phyloP scores from a whole-genome alignment of 1,139 yeast species.

The Suhomyces maxii region DNA sequence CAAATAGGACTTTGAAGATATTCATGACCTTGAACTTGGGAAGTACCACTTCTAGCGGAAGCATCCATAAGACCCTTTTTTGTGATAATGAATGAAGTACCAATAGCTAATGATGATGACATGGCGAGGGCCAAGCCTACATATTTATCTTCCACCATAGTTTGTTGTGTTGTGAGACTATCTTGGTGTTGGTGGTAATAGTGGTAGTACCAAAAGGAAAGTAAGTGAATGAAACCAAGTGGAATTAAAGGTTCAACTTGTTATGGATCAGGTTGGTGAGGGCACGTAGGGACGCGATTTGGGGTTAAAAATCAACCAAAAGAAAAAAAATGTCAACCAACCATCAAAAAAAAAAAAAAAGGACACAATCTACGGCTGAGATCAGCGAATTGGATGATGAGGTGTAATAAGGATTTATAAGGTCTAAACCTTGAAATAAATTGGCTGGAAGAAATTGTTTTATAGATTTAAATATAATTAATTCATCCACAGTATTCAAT shows the following conservation, averaged over 20 bases:
- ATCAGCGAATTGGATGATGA: too few species aligned
- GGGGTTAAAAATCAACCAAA: neutral
- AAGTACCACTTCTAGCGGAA: slow-evolving; percentile 60
- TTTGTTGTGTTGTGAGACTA: neutral
- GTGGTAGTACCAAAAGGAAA: too few species aligned
- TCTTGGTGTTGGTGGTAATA: neutral
- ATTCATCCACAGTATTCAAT: too few species aligned
- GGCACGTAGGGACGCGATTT: slow-evolving; percentile 5
- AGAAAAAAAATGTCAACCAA: too few species aligned
- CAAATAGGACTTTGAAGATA: slow-evolving; percentile 84
- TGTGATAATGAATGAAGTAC: slow-evolving; percentile 85
- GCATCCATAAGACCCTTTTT: slow-evolving; percentile 83
- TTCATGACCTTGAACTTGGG: slow-evolving; percentile 65
- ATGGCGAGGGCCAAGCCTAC: slow-evolving; percentile 88
- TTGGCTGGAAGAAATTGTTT: too few species aligned
- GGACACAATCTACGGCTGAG: neutral
- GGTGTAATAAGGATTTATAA: too few species aligned
- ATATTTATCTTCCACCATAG: slow-evolving; percentile 72
- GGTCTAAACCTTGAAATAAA: too few species aligned
- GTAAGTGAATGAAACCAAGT: neutral
- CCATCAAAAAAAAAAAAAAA: neutral
- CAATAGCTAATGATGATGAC: slow-evolving; percentile 86
- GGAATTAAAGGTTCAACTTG: neutral
- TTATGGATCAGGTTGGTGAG: slow-evolving; percentile 1
- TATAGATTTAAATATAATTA: too few species aligned